Base-by-base conservation (phyloP, 352 stramenopile species). In the Globisporangium paddicum region DNA sequence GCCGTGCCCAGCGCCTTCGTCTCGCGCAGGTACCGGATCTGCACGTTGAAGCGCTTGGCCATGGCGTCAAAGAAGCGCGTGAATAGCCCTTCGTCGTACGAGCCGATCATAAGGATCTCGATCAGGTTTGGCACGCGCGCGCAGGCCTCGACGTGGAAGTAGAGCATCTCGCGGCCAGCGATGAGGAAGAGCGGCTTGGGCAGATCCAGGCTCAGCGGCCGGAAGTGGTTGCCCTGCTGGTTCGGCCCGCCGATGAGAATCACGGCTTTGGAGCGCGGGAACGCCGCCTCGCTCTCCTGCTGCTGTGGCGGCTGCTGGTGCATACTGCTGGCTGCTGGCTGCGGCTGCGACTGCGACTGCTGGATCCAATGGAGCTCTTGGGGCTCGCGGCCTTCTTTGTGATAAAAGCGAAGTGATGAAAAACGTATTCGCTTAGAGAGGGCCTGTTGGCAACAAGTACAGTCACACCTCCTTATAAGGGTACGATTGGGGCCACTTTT, bases 51-150 rank as follows among this genome's bases (percentile, higher is more conserved):
- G 40, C 80, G 79, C 37, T 80, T 82, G 61, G 61, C 82, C 30
- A 95, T 77, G 42, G 81, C 76, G 69, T 95, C 87, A 55, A 96
- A 93, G 70, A 94, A 96, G 52, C 85, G 84, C 25, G 83, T 86
- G 68, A 96, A 96, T 5, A 96, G 77, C 8, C 87, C 85, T 67
- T 93, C 85, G 60, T 96, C 87, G 65, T 96, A 94, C 18, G 82
- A 92, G 11, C 87, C 87, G 51, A 96, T 89, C 81, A 96, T 92
- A 34, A 96, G 47, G 61, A 96, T 96, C 66, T 96, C 87, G 45
- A 87, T 70, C 28, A 96, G 51, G 45, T 93, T 93, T 35, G 83
- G 83, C 48, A 96, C 80, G 41, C 83, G 82, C 25, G 85, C 66
- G 47, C 85, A 95, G 3, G 87, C 87, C 55, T 96, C 86, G 10